phyloP scores from a whole-genome alignment of 2,329 filamentous ascomycete species.

The Nannizziopsis barbatae region DNA sequence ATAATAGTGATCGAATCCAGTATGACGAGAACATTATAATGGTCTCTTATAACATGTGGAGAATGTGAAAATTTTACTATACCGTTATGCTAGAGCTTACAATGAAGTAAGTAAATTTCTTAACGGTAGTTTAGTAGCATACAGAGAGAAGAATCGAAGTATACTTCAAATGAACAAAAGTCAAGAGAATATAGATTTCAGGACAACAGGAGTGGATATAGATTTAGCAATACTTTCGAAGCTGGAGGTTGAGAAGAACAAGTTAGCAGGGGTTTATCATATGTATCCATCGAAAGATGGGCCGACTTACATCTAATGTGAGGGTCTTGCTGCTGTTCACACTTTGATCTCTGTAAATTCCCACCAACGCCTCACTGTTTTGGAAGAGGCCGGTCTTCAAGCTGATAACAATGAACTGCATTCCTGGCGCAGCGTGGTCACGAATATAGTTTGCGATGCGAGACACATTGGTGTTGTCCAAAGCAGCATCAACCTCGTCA shows the following conservation, averaged over 20 bases:
- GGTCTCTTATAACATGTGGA: too few relatives aligned
- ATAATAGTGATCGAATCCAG: background rate
- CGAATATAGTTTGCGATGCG: constrained; percentile 94
- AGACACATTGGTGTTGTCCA: constrained; percentile 96
- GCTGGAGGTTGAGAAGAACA: constrained; percentile 10
- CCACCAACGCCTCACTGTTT: constrained; percentile 88
- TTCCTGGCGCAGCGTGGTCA: constrained; percentile 86
- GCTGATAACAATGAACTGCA: constrained; percentile 98
- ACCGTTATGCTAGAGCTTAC: too few relatives aligned
- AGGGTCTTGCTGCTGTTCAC: constrained; percentile 85
- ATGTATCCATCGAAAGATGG: constrained; percentile 1
- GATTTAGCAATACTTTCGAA: constrained; percentile 17
- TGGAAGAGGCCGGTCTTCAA: constrained; percentile 94
- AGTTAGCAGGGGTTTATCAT: background rate
- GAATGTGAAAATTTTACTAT: too few relatives aligned
- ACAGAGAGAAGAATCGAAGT: background rate
- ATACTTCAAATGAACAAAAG: background rate
- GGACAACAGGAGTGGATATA: background rate
- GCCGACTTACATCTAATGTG: constrained; percentile 77
- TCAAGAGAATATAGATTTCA: background rate
- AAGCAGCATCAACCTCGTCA: constrained; percentile 91
- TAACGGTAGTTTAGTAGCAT: too few relatives aligned
- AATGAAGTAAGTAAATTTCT: too few relatives aligned
- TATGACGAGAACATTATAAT: too few relatives aligned
- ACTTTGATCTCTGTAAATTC: constrained; percentile 88